Evolutionary conservation across 768 basidiomycete genomes (phyloP), one percentile per base, ranked within the genome.

Genomic region (Auriculariales sp.): DNA sequence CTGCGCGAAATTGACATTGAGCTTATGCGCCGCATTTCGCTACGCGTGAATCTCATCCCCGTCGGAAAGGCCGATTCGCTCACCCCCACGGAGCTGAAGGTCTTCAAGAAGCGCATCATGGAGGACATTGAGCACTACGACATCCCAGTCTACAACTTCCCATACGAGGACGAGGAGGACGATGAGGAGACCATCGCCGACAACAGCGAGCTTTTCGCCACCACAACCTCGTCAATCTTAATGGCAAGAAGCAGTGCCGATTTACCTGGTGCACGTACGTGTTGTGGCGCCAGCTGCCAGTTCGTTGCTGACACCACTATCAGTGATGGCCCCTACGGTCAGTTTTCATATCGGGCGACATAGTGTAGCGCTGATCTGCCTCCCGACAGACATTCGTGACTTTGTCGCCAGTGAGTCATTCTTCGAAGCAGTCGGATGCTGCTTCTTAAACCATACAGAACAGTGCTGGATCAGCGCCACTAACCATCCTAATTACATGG

Each of bases 51-150:
- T 62, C 95, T 99, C 55, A 99, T 99, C 56, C 95, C 95, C 44
- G 93, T 98, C 59, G 95, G 95, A 52, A 99, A 98, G 66, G 87
- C 92, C 1, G 95, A 99, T 64, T 81, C 89, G 12, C 68, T 99
- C 62, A 98, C 94, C 10, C 91, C 92, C 2, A 80, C 76, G 53
- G 95, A 98, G 63, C 79, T 98, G 48, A 78, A 78, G 49, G 91
- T 82, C 9, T 99, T 98, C 80, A 98, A 94, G 74, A 92, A 92
- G 67, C 74, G 95, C 92, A 81, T 98, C 59, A 98, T 98, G 94
- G 94, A 99, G 66, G 95, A 99, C 62, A 98, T 99, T 57, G 93
- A 97, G 59, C 77, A 98, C 70, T 97, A 95, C 60, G 83, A 85
- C 55, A 98, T 99, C 57, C 95, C 94, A 3, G 84, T 98, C 34